A percentile compares a stretch with the other conserved stretches of the same genome.
These are phyloP conservation scores for Colletotrichum aenigma DNA, from an alignment of 2,329 filamentous ascomycete species.

Conservation along the genomic window DNA sequence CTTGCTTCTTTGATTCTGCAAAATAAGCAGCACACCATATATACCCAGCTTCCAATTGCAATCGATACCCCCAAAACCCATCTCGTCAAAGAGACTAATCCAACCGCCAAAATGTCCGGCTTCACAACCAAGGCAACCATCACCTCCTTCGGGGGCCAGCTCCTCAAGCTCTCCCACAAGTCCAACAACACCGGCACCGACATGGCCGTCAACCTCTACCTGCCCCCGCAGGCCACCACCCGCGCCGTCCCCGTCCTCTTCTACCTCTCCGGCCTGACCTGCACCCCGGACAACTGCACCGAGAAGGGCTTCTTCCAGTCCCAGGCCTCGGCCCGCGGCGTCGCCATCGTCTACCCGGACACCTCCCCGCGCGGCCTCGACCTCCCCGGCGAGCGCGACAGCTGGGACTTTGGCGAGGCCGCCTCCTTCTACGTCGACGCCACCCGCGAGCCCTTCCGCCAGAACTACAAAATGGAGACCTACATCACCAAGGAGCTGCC, in stretches of 20 bases:
- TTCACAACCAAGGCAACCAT: constrained; percentile 92
- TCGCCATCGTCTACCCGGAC: constrained; percentile 95
- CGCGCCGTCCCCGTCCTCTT: constrained; percentile 79
- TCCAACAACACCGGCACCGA: constrained; percentile 80
- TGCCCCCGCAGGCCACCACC: constrained; percentile 73
- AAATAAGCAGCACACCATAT: not conserved
- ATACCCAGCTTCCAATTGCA: constrained; percentile 4
- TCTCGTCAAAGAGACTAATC: not conserved
- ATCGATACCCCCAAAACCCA: not conserved
- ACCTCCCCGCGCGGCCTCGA: constrained; percentile 87
- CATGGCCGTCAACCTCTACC: constrained; percentile 92
- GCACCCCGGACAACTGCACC: constrained; percentile 85
- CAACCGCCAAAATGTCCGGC: constrained; percentile 58
- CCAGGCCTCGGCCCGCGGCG: constrained; percentile 76
- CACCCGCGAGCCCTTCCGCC: constrained; percentile 72
- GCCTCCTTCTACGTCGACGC: constrained; percentile 97
- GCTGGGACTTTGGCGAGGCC: constrained; percentile 89
- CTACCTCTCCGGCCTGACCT: constrained; percentile 93
- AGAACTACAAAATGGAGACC: constrained; percentile 91
- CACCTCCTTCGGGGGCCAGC: constrained; percentile 89
- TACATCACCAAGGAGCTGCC: constrained; percentile 94
- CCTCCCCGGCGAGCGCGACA: constrained; percentile 83
- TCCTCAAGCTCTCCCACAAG: constrained; percentile 90
- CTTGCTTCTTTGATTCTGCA: not conserved
- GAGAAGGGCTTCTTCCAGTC: constrained; percentile 92